Conservation (phyloP, 768 basidiomycete species). For the Sarcomyxa edulis region DNA sequence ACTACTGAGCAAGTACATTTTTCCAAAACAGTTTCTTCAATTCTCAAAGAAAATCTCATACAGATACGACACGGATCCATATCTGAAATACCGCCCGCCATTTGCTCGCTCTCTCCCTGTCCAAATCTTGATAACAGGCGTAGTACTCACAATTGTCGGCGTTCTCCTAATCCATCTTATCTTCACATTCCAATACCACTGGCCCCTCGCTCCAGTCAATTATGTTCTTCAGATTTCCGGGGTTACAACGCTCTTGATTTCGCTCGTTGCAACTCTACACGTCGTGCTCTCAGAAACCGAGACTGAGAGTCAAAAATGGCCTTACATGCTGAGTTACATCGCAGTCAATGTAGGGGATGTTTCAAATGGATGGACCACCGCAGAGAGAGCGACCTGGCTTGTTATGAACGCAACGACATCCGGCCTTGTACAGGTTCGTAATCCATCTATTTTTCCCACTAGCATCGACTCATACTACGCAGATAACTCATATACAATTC, state of each 20-base stretch:
- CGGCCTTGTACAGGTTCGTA: constrained; percentile 72
- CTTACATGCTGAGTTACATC: constrained; percentile 94
- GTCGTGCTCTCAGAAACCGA: constrained; percentile 61
- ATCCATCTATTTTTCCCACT: not conserved
- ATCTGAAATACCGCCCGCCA: constrained; percentile 67
- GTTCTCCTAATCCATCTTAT: constrained; percentile 89
- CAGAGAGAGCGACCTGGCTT: constrained; percentile 74
- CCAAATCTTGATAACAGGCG: constrained; percentile 81
- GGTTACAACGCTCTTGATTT: constrained; percentile 73
- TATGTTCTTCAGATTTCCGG: constrained; percentile 86
- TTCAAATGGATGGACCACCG: constrained; percentile 53
- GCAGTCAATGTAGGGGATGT: constrained; percentile 53
- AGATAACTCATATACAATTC: constrained; percentile 98
- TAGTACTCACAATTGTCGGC: constrained; percentile 77
- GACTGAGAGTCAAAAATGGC: constrained; percentile 72
- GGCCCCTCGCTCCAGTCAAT: constrained; percentile 89
- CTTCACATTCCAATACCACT: constrained; percentile 95
- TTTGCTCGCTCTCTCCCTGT: constrained; percentile 89
- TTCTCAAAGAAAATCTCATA: not conserved
- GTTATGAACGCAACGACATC: constrained; percentile 84
- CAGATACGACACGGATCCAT: constrained; percentile 54
- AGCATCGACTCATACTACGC: not conserved
- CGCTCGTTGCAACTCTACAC: constrained; percentile 71
- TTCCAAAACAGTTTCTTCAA: too few relatives aligned
- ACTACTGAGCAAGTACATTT: too few relatives aligned